Percentiles rank a stretch among this genome's conserved stretches.
Evolutionary conservation across 805 yeast genomes (phyloP).

Genomic region (Kodamaea hsintzibuensis): DNA sequence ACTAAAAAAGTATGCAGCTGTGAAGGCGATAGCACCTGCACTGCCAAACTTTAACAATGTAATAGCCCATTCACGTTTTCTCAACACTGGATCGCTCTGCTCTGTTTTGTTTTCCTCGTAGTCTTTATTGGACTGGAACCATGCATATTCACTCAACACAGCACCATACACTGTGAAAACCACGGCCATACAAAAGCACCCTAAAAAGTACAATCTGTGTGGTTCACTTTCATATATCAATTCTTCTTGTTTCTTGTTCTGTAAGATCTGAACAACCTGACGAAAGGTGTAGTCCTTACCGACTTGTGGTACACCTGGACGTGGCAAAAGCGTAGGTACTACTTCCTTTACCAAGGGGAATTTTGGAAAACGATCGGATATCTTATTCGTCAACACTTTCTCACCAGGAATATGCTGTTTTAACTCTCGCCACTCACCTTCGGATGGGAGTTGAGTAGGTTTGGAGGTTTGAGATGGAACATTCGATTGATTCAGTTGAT

Average conservation of each 20-base stretch:
- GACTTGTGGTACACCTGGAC: slow-evolving; percentile 77
- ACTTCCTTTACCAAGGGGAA: slow-evolving; percentile 66
- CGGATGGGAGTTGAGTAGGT: slow-evolving; percentile 25
- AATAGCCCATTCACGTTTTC: slow-evolving; percentile 39
- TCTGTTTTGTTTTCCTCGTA: slow-evolving; percentile 54
- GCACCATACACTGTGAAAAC: slow-evolving; percentile 70
- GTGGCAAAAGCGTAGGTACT: slow-evolving; percentile 67
- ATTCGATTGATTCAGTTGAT: slow-evolving; percentile 3
- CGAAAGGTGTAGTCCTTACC: slow-evolving; percentile 55
- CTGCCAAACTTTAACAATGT: slow-evolving; percentile 28
- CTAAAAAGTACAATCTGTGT: slow-evolving; percentile 71
- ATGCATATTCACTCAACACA: slow-evolving; percentile 57
- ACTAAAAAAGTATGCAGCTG: slow-evolving; percentile 30
- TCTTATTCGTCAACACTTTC: slow-evolving; percentile 40
- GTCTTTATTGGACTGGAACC: slow-evolving; percentile 50
- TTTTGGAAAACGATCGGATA: slow-evolving; percentile 61
- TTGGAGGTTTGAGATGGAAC: slow-evolving; percentile 2
- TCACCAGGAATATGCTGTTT: slow-evolving; percentile 61
- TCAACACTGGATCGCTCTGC: slow-evolving; percentile 39
- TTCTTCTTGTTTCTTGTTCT: slow-evolving; percentile 61
- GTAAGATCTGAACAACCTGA: slow-evolving; percentile 60
- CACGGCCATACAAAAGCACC: slow-evolving; percentile 67
- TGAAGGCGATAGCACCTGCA: slow-evolving; percentile 28
- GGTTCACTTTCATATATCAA: slow-evolving; percentile 82
- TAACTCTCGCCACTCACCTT: slow-evolving; percentile 44